These are phyloP conservation scores for Excoecaria cochinchinensis DNA, from an alignment of 345 rosid genomes.

Conservation along the genomic window DNA sequence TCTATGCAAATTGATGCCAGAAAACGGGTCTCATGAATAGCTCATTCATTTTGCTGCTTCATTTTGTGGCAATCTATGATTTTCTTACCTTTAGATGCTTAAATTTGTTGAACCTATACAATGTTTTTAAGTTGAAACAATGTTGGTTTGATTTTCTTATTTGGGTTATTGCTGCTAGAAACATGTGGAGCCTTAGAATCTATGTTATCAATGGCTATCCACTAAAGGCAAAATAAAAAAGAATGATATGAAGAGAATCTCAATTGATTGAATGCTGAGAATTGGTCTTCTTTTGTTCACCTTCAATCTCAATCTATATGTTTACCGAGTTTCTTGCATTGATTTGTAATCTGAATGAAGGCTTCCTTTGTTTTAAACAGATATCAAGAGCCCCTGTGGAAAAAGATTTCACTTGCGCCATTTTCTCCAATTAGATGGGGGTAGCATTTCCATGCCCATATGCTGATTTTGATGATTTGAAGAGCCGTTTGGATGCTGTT, in stretches of 20 bases:
- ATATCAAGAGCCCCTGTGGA: conserved; percentile 13
- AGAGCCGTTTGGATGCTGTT: conserved; percentile 27
- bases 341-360: background rate
- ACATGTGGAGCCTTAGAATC: background rate
- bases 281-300: background rate
- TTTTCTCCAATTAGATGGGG: conserved; percentile 30
- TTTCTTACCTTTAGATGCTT: too few relatives aligned
- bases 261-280: background rate
- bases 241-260: background rate
- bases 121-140: background rate
- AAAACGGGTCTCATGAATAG: background rate
- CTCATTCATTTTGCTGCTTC: background rate
- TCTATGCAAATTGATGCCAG: background rate
- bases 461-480: conserved; percentile 30
- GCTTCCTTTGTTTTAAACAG: conserved; percentile 8
- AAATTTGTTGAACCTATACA: too few relatives aligned
- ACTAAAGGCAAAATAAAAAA: background rate
- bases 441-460: conserved; percentile 30
- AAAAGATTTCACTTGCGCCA: background rate
- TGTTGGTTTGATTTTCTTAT: background rate
- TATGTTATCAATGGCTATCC: background rate
- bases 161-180: background rate
- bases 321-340: background rate
- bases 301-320: background rate
- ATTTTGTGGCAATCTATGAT: too few relatives aligned